phyloP scores from a whole-genome alignment of 495 filamentous ascomycete genomes.

The Neurospora terricola region DNA sequence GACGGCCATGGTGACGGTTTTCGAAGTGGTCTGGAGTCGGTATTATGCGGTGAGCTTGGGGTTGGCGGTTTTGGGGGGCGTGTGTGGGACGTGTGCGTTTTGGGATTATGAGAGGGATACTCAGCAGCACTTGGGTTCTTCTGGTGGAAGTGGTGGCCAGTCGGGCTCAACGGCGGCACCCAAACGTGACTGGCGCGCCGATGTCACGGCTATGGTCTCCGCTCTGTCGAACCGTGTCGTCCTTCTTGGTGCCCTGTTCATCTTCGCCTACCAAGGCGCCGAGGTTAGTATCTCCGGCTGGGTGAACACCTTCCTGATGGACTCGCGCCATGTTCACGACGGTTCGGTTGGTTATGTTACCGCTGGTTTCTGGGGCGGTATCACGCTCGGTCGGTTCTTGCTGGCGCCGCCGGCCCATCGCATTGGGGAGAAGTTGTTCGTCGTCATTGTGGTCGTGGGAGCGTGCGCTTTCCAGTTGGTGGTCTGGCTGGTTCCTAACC shows the following conservation, averaged over 20 bases:
- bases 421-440: conserved; percentile 59
- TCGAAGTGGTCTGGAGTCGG: conserved; percentile 41
- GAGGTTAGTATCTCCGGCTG: conserved; percentile 72
- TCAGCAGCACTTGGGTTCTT: not conserved
- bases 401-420: conserved; percentile 52
- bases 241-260: conserved; percentile 61
- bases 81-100: conserved; percentile 47
- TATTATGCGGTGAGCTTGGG: conserved; percentile 51
- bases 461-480: conserved; percentile 58
- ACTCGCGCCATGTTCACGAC: conserved; percentile 54
- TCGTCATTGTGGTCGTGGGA: conserved; percentile 49
- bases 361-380: conserved; percentile 74
- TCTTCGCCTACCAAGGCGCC: conserved; percentile 74
- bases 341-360: conserved; percentile 68
- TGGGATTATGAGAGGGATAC: conserved; percentile 41
- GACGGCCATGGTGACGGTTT: conserved; percentile 47
- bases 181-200: not conserved
- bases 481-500: conserved; percentile 64
- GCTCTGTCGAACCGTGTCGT: conserved; percentile 50
- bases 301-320: conserved; percentile 73
- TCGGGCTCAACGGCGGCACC: not conserved
- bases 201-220: conserved; percentile 23
- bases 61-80: conserved; percentile 39
- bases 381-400: conserved; percentile 62
- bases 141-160: conserved; percentile 9